Evolutionary conservation across 2,329 filamentous ascomycete genomes (phyloP), one percentile per base, ranked within the genome.

Genomic region (Aschersonia sp.): DNA sequence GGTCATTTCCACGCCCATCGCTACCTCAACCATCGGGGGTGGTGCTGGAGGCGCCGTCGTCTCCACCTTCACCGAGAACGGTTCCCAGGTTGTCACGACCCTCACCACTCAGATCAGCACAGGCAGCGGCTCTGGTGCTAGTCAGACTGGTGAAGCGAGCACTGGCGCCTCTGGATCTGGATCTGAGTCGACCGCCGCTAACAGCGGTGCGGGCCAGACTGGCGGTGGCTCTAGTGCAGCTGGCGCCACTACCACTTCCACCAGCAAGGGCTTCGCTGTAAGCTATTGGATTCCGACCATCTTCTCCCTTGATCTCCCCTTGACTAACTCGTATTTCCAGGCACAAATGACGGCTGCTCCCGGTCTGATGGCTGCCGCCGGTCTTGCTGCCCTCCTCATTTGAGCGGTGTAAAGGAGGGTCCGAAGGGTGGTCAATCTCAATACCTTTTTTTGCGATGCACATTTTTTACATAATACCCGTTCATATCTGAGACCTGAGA

Each of bases 301-400:
- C 4, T 43, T 30, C 5, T 6, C 22, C 6, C 22, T 42, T 14
- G 8, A 4, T 42, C 7, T 42, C 4, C 14, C 22, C 7, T 5
- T 42, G 7, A 8, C 22, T 42, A 14, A 14, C 30, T 10, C 14
- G 22, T 4, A 47, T 43, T 37, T 32, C 1, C 42, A 65, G 63
- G 59, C 68, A 41, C 63, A 68, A 49, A 60, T 62, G 55, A 72
- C 71, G 45, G 68, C 65, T 48, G 70, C 66, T 39, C 69, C 71
- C 29, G 72, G 70, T 48, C 52, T 74, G 45, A 51, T 75, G 41
- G 72, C 70, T 46, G 72, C 68, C 29, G 71, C 69, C 22, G 72
- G 72, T 56, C 50, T 75, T 43, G 71, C 69, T 41, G 69, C 64
- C 51, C 55, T 73, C 50, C 60, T 76, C 50, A 65, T 76, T 50